Base-by-base conservation (phyloP, 306 rosid species). In the Senna tora region DNA sequence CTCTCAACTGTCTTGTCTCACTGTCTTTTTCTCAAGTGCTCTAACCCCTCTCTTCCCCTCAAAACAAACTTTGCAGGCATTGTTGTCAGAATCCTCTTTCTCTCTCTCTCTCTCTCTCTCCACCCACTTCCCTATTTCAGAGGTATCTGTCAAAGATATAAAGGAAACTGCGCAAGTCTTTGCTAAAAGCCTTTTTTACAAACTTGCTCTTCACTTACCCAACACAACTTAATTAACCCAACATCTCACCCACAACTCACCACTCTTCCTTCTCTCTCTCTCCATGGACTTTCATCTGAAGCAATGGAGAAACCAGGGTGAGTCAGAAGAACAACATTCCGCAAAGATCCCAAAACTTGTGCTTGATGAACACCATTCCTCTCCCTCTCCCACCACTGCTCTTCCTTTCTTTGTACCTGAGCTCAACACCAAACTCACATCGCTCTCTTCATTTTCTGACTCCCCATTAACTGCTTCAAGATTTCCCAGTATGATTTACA, bases 241-340 rank as follows among this genome's bases (percentile, higher is more conserved):
- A 71, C 47, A 0, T n/a, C 59, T 58, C 59, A 67, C 50, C 66
- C 53, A 76, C 61, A 71, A 68, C 61, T 73, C 55, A 32, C 46
- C 46, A 10, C 65, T 20, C 30, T 11, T 6, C 17, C 11, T 65
- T 45, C 76, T 78, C 51, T 86, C 82, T 87, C 83, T 69, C 79
- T 72, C 79, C 49, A 91, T 95, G 99, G 99, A 89, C 96, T 91
- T 89, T 61, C 77, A 79, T 78, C 83, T 84, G 85, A 89, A 84
- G 87, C 90, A 91, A 84, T 88, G 99, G 96, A 91, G 94, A 76
- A 74, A 84, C 85, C 95, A 90, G 85, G 71, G 75, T 64, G 96
- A 88, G 96, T 88, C 99, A 91, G 99, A 87, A 64, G 83, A 79
- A 34, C 85, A 83, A 50, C 87, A 89, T 83, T 86, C 91, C 73